Base-by-base conservation (phyloP, 441 rosid genomes). In the Bocquillonia castaneifolia region DNA sequence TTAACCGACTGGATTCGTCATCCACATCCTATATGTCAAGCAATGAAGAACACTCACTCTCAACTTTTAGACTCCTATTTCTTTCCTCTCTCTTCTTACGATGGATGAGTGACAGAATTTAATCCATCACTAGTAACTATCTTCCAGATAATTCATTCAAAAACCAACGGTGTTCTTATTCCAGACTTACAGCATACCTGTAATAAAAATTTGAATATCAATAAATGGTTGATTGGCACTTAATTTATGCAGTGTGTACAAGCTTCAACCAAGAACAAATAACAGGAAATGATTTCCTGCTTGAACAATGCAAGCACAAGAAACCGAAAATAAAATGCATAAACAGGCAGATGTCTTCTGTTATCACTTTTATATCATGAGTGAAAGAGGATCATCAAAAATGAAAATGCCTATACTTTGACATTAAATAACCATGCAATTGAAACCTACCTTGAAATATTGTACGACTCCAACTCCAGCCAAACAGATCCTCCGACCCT, bases 161-260 rank as follows among this genome's bases (percentile, higher is more conserved):
- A 36, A 59, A 59, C 17, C 47, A 59, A n/a, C n/a, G n/a, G 5
- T 59, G 48, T 59, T 59, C 48, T 37, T 23, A 15, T 37, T 42
- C 20, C n/a, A n/a, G n/a, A n/a, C n/a, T n/a, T n/a, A n/a, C 64
- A 37, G 64, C 47, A 10, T 20, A 36, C 64, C 64, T 59, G 64
- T 48, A 59, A 36, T 10, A 10, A 59, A 0, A 20, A 37, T 12
- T 1, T 7, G 7, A 14, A 2, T 29, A 12, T 10, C 26, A 36
- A 36, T 40, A 59, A 22, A 59, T 20, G 12, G 10, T 56, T 42
- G 1, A 42, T 42, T 12, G 15, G 13, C 12, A 25, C 55, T 20
- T 51, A 51, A 10, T 22, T 8, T 23, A 5, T 25, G 5, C 0
- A 29, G 14, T 14, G 14, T 10, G 22, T n/a, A 10, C 18, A 47